These are phyloP conservation scores for Incumbomyces lentus DNA, from an alignment of 2,329 filamentous ascomycete genomes.

Conservation along the genomic window DNA sequence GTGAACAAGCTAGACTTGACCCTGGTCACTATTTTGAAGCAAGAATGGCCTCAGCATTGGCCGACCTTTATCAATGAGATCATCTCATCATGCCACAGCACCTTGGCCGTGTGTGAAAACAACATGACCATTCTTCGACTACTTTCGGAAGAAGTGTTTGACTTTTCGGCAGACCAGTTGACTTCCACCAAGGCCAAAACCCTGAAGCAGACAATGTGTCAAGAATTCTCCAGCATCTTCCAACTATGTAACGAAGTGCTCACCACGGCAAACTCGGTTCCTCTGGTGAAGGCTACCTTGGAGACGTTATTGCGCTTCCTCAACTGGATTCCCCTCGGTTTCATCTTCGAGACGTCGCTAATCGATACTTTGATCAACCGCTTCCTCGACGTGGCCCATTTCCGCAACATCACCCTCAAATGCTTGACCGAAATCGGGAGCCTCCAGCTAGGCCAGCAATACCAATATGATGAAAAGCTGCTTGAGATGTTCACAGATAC, in stretches of 20 bases:
- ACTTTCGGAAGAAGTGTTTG: conserved; percentile 95
- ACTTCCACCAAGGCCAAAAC: conserved; percentile 96
- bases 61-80: conserved; percentile 99
- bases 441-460: conserved; percentile 65
- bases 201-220: conserved; percentile 96
- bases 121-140: conserved; percentile 97
- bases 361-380: conserved; percentile 89
- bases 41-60: conserved; percentile 99
- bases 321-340: conserved; percentile 97
- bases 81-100: conserved; percentile 89
- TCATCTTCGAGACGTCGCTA: conserved; percentile 95
- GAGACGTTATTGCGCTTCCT: conserved; percentile 93
- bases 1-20: conserved; percentile 98
- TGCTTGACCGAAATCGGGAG: conserved; percentile 95
- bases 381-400: conserved; percentile 87
- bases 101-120: conserved; percentile 96
- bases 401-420: conserved; percentile 92
- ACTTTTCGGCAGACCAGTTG: conserved; percentile 98
- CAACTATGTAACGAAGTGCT: conserved; percentile 94
- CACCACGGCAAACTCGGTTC: conserved; percentile 76
- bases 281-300: conserved; percentile 87
- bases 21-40: conserved; percentile 92
- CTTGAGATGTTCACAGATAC: conserved; percentile 98
- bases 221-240: conserved; percentile 97
- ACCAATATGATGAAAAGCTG: conserved; percentile 86